Base-by-base conservation (phyloP, 2,329 filamentous ascomycete genomes). In the Hypoxylon sp. region DNA sequence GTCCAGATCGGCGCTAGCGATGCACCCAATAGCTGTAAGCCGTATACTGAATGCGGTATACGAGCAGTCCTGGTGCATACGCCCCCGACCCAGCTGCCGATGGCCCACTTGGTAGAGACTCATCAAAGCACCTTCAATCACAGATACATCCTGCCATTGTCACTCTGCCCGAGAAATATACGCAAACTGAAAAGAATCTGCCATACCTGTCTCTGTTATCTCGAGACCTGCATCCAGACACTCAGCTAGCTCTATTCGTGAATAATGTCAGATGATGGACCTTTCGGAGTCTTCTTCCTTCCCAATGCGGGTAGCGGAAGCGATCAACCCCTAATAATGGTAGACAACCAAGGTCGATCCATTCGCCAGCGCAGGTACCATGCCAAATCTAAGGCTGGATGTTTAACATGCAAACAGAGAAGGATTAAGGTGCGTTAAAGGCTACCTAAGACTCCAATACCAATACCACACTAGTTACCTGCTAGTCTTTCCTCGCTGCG, bases 351-450 rank as follows among this genome's bases (percentile, higher is more conserved):
- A 36, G 62, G 62, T 7, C 45, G 62, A 36, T 34, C 56, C 6
- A 11, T 60, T 43, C 49, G 62, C 7, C 49, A 51, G 19, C 56
- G 62, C 14, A 25, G 56, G 28, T 23, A 56, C 41, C 56, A 65
- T 34, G 43, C 32, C 32, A 65, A 65, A 34, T 65, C 62, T 2
- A 41, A 43, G 32, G 14, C 19, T 14, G 62, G 62, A 5, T 65
- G 62, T 21, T 2, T 55, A 32, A 48, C 43, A 11, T 65, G 62
- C 49, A 65, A 65, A 14, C 19, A 36, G 21, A 36, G 62, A 45
- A 60, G 34, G 46, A 10, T 60, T 23, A 65, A 65, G 62, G 62
- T 65, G 41, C 7, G 60, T 25, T 46, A 36, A 25, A 9, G 38
- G 38, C 17, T 43, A 43, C n/a, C n/a, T n/a, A n/a, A n/a, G 17